These are phyloP conservation scores for Boletus rubroflammeus DNA, from an alignment of 768 basidiomycete species.

Conservation along the genomic window DNA sequence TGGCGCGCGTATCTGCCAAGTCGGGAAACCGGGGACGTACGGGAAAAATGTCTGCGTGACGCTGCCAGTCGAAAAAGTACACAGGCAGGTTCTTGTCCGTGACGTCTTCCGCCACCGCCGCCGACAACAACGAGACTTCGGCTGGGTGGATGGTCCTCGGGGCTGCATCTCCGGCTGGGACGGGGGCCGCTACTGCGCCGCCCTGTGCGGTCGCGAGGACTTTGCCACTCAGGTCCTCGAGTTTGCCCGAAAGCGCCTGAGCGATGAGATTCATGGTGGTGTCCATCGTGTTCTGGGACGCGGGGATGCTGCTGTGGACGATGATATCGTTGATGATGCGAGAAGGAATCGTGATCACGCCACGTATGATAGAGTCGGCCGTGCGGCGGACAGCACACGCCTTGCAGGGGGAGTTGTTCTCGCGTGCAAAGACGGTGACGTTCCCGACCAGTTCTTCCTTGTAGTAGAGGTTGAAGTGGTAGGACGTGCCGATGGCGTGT, in stretches of 20 bases:
- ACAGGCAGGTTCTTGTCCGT: slow-evolving; percentile 15
- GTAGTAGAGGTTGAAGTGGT: slow-evolving; percentile 22
- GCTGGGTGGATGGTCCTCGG: slow-evolving; percentile 15
- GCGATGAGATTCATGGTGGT: slow-evolving; percentile 12
- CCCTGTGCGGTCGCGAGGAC: slow-evolving; percentile 19
- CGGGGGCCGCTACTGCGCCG: not conserved
- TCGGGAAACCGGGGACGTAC: slow-evolving; percentile 7
- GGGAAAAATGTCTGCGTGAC: slow-evolving; percentile 17
- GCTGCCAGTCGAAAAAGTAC: slow-evolving; percentile 23
- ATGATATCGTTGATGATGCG: slow-evolving; percentile 23
- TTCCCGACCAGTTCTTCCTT: slow-evolving; percentile 19
- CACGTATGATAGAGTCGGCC: slow-evolving; percentile 16
- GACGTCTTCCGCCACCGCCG: slow-evolving; percentile 20
- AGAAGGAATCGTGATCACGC: slow-evolving; percentile 24
- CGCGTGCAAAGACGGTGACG: slow-evolving; percentile 24
- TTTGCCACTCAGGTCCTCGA: slow-evolving; percentile 14
- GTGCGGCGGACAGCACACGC: slow-evolving; percentile 24
- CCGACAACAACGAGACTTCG: slow-evolving; percentile 21
- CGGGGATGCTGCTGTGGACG: slow-evolving; percentile 3
- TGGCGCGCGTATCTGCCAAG: not conserved
- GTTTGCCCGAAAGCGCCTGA: slow-evolving; percentile 11
- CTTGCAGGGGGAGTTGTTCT: slow-evolving; percentile 22
- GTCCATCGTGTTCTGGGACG: slow-evolving; percentile 10
- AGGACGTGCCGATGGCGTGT: slow-evolving; percentile 23
- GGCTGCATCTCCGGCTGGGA: slow-evolving; percentile 1